Percentiles rank a stretch among this genome's conserved stretches.
Conservation (phyloP, 2,329 filamentous ascomycete genomes). For the Ceratocystis diversiconidia region DNA sequence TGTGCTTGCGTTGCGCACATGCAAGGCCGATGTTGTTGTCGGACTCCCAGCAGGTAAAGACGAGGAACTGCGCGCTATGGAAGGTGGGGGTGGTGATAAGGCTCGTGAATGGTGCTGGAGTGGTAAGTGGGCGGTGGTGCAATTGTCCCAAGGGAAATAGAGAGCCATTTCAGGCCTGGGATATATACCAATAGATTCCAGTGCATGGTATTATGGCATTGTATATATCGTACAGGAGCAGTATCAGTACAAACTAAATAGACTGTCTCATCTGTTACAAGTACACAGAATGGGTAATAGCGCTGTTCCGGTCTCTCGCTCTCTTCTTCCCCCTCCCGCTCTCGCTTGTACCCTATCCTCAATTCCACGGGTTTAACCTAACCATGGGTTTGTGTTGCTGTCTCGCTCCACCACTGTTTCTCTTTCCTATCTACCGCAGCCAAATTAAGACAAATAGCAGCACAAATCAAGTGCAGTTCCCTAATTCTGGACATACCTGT, state of each 20-base stretch:
- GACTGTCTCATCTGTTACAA: too few species aligned
- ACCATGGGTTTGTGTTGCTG: too few species aligned
- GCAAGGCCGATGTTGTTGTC: slow-evolving; percentile 92
- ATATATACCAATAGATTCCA: background rate
- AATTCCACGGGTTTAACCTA: too few species aligned
- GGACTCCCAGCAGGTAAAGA: slow-evolving; percentile 72
- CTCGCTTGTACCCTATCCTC: too few species aligned
- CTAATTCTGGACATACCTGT: background rate
- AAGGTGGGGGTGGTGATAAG: slow-evolving; percentile 55
- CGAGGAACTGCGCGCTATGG: slow-evolving; percentile 55
- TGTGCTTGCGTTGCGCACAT: too few species aligned
- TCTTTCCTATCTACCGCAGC: too few species aligned
- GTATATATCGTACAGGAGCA: background rate
- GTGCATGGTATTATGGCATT: background rate
- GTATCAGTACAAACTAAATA: background rate
- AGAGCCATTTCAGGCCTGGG: background rate
- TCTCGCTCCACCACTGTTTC: too few species aligned
- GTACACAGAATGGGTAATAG: too few species aligned
- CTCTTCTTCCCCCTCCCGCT: too few species aligned
- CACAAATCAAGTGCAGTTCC: too few species aligned
- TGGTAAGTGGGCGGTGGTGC: slow-evolving; percentile 93
- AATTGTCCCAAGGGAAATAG: slow-evolving; percentile 39
- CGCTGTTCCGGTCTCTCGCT: too few species aligned
- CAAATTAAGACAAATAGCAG: too few species aligned
- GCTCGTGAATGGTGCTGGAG: slow-evolving; percentile 85